Conservation (phyloP, 164 flowering plant species). For the Taxillus chinensis region DNA sequence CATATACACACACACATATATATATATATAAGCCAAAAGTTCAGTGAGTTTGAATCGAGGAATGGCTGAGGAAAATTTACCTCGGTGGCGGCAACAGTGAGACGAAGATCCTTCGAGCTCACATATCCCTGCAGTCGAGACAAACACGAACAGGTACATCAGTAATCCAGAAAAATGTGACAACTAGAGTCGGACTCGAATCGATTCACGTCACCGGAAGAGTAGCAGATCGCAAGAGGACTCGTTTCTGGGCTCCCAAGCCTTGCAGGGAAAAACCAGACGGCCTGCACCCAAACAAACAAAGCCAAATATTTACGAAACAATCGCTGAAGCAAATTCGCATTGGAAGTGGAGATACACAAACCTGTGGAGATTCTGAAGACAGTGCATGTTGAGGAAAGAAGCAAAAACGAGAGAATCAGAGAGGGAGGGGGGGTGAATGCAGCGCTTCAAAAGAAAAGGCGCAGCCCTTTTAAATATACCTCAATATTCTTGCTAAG, state of each 20-base stretch:
- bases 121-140: slow-evolving; percentile 11
- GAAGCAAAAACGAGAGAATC: not conserved
- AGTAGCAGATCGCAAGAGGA: slow-evolving; percentile 10
- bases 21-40: too few species aligned
- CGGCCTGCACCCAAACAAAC: slow-evolving; percentile 17
- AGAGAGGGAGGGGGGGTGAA: not conserved
- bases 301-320: not conserved
- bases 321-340: too few species aligned
- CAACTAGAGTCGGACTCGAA: too few species aligned
- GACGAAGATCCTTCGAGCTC: slow-evolving; percentile 12
- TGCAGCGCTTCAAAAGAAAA: too few species aligned
- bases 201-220: slow-evolving; percentile 4
- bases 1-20: too few species aligned
- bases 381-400: slow-evolving; percentile 24
- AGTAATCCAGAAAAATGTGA: too few species aligned
- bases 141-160: too few species aligned
- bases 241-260: slow-evolving; percentile 16
- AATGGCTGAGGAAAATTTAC: too few species aligned
- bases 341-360: not conserved
- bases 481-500: too few species aligned
- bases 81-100: slow-evolving; percentile 7
- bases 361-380: slow-evolving; percentile 34
- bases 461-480: too few species aligned
- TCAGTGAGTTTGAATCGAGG: too few species aligned
- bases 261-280: slow-evolving; percentile 20